Conservation (phyloP, 805 yeast genomes). For the Scheffersomyces coipomensis region DNA sequence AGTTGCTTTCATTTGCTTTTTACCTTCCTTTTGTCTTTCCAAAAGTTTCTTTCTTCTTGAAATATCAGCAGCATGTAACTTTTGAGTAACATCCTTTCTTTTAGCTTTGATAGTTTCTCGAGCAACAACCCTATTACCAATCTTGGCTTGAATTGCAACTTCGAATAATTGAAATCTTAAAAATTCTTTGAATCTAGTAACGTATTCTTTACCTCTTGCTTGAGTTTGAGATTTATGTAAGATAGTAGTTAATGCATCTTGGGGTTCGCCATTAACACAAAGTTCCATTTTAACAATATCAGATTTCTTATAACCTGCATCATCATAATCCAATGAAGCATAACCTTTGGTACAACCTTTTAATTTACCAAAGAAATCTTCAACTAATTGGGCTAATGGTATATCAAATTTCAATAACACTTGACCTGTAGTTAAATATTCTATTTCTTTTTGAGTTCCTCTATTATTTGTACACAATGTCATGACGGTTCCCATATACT, state of each 20-base stretch:
- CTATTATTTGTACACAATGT: slow-evolving; percentile 80
- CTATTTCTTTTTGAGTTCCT: slow-evolving; percentile 78
- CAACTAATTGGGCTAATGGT: slow-evolving; percentile 88
- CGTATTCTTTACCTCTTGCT: slow-evolving; percentile 76
- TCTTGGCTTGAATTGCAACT: slow-evolving; percentile 88
- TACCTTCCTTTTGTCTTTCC: slow-evolving; percentile 91
- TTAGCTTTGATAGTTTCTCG: slow-evolving; percentile 92
- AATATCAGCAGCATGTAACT: slow-evolving; percentile 89
- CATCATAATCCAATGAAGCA: slow-evolving; percentile 94
- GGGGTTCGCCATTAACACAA: slow-evolving; percentile 81
- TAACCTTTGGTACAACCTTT: slow-evolving; percentile 90
- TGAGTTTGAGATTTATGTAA: slow-evolving; percentile 81
- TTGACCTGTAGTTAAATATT: slow-evolving; percentile 77
- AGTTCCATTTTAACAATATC: slow-evolving; percentile 86
- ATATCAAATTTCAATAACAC: slow-evolving; percentile 74
- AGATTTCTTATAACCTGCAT: slow-evolving; percentile 78
- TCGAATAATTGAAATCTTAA: slow-evolving; percentile 84
- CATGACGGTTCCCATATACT: slow-evolving; percentile 84
- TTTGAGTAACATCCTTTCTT: slow-evolving; percentile 92
- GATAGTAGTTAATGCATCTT: slow-evolving; percentile 90
- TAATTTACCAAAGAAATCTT: slow-evolving; percentile 91
- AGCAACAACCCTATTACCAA: slow-evolving; percentile 77
- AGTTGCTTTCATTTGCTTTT: slow-evolving; percentile 73
- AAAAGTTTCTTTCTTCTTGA: slow-evolving; percentile 85
- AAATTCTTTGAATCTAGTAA: slow-evolving; percentile 74